These are phyloP conservation scores for Saccharomycopsis guyanensis DNA, from an alignment of 805 yeast genomes.

Conservation along the genomic window DNA sequence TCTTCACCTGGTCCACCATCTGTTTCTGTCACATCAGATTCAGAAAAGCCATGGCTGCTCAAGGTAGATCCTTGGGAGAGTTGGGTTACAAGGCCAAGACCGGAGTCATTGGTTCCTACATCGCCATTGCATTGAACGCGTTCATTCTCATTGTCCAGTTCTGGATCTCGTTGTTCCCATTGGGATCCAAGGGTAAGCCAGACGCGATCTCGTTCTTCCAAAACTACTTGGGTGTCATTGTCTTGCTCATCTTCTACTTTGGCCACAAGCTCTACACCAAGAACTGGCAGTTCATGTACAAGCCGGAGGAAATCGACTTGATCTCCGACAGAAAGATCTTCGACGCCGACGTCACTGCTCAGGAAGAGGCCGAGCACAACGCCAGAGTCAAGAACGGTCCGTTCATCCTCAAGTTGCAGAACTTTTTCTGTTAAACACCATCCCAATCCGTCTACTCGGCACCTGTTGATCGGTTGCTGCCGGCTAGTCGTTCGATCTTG, in stretches of 20 bases:
- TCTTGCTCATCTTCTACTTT: slow-evolving; percentile 37
- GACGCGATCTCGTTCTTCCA: slow-evolving; percentile 39
- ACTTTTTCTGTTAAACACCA: slow-evolving; percentile 16
- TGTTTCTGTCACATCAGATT: slow-evolving; percentile 52
- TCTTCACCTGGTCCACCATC: slow-evolving; percentile 57
- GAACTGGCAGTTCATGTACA: slow-evolving; percentile 30
- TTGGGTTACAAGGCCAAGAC: slow-evolving; percentile 45
- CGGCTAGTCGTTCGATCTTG: neutral
- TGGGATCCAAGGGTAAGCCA: slow-evolving; percentile 36
- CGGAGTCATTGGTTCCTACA: slow-evolving; percentile 49
- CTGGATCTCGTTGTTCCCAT: slow-evolving; percentile 59
- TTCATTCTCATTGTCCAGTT: slow-evolving; percentile 52
- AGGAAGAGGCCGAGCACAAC: slow-evolving; percentile 43
- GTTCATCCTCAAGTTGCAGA: slow-evolving; percentile 10
- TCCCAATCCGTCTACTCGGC: neutral
- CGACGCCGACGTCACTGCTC: slow-evolving; percentile 25
- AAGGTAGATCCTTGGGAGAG: slow-evolving; percentile 44
- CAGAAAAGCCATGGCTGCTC: slow-evolving; percentile 48
- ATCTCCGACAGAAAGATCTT: slow-evolving; percentile 39
- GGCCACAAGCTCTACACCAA: slow-evolving; percentile 41
- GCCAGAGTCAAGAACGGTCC: slow-evolving; percentile 28
- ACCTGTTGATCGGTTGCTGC: neutral
- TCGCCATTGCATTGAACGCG: slow-evolving; percentile 41
- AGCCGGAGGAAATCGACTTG: slow-evolving; percentile 36
- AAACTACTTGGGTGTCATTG: slow-evolving; percentile 41